Evolutionary conservation across 148 eudicot species (phyloP).

Genomic region (Dianthus caryophyllus): DNA sequence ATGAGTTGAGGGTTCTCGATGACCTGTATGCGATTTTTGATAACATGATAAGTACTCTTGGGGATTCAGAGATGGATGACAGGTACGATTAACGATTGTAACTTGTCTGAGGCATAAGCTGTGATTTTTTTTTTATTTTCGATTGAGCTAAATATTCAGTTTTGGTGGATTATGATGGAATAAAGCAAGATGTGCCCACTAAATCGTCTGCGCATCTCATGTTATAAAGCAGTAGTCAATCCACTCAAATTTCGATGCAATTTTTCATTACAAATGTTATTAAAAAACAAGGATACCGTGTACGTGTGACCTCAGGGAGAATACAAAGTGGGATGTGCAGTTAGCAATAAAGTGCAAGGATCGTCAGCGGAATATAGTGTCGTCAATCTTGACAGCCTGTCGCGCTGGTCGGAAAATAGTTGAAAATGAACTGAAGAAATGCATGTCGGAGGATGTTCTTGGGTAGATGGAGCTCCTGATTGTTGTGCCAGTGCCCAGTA

Average conservation of each 20-base stretch:
- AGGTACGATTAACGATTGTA: constrained; percentile 41
- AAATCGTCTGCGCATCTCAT: too few species aligned
- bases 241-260: too few species aligned
- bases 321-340: constrained; percentile 63
- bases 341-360: constrained; percentile 62
- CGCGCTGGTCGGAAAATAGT: constrained; percentile 39
- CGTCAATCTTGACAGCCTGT: constrained; percentile 62
- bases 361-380: constrained; percentile 49
- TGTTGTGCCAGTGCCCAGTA: not conserved
- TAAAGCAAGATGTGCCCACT: too few species aligned
- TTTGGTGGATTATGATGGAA: too few species aligned
- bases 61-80: constrained; percentile 40
- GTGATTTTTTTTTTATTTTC: too few species aligned
- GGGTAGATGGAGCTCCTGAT: constrained; percentile 22
- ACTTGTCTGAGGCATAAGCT: not conserved
- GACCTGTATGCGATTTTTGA: constrained; percentile 45
- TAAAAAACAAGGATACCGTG: not conserved
- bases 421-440: constrained; percentile 34
- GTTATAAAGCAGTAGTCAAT: too few species aligned
- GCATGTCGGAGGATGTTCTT: constrained; percentile 24
- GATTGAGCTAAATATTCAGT: too few species aligned
- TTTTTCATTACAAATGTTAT: not conserved
- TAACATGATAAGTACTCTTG: constrained; percentile 52
- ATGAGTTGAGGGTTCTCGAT: constrained; percentile 51
- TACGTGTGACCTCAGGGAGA: constrained; percentile 24